Conservation (phyloP, 192 early-diverging fungal species). For the Coemansia reversa region DNA sequence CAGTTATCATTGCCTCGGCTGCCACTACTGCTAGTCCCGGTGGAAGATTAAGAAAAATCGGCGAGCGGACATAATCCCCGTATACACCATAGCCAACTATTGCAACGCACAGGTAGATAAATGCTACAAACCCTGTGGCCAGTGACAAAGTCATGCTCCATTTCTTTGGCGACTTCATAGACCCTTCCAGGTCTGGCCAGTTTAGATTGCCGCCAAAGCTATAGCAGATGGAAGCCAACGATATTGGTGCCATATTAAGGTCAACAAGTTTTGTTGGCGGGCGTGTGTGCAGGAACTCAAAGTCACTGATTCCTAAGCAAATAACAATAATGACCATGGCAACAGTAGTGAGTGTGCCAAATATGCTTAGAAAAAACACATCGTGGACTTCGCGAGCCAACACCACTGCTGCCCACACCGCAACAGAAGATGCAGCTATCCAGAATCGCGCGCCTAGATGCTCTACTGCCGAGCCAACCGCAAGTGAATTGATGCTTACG, state of each 20-base stretch:
- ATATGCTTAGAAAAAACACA: conserved; percentile 69
- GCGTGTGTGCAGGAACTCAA: conserved; percentile 9
- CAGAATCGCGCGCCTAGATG: conserved; percentile 57
- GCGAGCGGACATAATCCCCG: conserved; percentile 63
- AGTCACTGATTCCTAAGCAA: conserved; percentile 39
- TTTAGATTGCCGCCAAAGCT: conserved; percentile 82
- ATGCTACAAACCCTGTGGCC: conserved; percentile 65
- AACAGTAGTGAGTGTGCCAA: conserved; percentile 74
- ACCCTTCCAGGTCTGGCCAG: conserved; percentile 79
- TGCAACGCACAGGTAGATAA: conserved; percentile 73
- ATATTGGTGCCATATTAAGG: conserved; percentile 60
- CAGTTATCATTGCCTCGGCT: conserved; percentile 71
- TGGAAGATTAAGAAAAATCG: conserved; percentile 69
- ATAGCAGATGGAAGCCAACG: conserved; percentile 79
- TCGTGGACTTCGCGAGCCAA: conserved; percentile 77
- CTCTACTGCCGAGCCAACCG: conserved; percentile 36
- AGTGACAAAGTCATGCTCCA: conserved; percentile 68
- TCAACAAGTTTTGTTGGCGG: conserved; percentile 44
- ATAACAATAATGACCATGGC: conserved; percentile 70
- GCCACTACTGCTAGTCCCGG: conserved; percentile 59
- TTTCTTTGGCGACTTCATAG: conserved; percentile 70
- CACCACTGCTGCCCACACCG: conserved; percentile 74
- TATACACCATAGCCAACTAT: conserved; percentile 75
- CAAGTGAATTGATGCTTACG: conserved; percentile 63
- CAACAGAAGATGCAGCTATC: conserved; percentile 61